Evolutionary conservation across 805 yeast species (phyloP), one percentile per base, ranked within the genome.

Genomic region (Candida tammaniensis): DNA sequence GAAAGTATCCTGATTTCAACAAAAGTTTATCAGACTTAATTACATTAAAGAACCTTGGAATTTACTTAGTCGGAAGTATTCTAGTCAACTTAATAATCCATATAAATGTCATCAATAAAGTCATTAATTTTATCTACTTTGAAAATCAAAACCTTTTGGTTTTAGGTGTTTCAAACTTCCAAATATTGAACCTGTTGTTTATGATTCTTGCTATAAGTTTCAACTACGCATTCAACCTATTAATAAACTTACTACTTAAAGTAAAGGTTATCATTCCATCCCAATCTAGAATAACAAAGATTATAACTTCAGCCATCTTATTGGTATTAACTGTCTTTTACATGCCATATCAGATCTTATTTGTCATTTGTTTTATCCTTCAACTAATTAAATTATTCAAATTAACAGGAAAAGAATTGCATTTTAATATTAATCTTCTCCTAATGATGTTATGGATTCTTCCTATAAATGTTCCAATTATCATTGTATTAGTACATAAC

Each of bases 341-440:
- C 50, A 60, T 86, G 10, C 96, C 96, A 0, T 88, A 80, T 51
- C 96, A 88, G 52, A 72, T 87, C 52, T 89, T 86, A 1, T 86
- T 72, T 48, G 61, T 78, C 6, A 69, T 84, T 6, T 70, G 82
- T 28, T 64, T 77, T 30, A 17, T 77, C 8, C 70, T 82, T 2
- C 95, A 86, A 52, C 44, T 64, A 1, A 48, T 71, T n/a, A 74
- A 76, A 17, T 70, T 77, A 20, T 30, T 81, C 3, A 70, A 67
- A 38, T 21, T 31, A 4, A 20, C 24, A 15, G 27, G 34, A n/a
- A 34, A 31, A 7, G 57, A 72, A 38, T 59, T 63, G 43, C 82
- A 84, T 46, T 86, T 72, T 55, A 78, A 81, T 42, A 39, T 76
- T n/a, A 71, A 89, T 1, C 41, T 86, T 2, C 54, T 84, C 18